These are phyloP conservation scores for Miscanthus sacchariflorus DNA, from an alignment of 202 grass and related monocot genomes.

Conservation along the genomic window DNA sequence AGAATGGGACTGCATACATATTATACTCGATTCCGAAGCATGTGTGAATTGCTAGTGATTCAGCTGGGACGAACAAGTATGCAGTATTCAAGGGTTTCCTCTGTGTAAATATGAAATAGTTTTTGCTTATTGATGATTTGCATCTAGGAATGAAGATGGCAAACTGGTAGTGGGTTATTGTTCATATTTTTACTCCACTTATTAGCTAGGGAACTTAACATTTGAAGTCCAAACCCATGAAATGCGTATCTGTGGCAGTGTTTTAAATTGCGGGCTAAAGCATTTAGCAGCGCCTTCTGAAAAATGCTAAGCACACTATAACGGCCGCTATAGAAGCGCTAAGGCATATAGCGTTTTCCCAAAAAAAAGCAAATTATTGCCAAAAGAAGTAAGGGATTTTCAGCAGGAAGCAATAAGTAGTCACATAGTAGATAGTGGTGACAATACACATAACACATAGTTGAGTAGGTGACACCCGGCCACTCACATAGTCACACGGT, in stretches of 20 bases:
- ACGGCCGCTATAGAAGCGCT: not conserved
- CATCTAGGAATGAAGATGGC: not conserved
- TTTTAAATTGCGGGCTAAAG: not conserved
- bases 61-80: not conserved
- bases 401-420: not conserved
- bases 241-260: not conserved
- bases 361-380: not conserved
- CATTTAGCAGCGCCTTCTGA: not conserved
- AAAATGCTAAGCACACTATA: not conserved
- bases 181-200: not conserved
- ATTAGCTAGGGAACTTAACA: not conserved
- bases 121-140: not conserved
- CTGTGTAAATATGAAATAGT: not conserved
- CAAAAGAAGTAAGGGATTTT: not conserved
- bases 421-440: not conserved
- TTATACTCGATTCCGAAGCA: slow-evolving; percentile 16
- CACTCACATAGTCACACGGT: not conserved
- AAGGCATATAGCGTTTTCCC: not conserved
- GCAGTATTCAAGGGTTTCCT: not conserved
- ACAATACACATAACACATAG: not conserved
- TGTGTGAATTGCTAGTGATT: not conserved
- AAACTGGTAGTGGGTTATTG: not conserved
- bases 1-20: not conserved
- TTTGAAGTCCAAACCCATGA: not conserved
- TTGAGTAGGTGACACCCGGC: not conserved